Conservation (phyloP, 1,139 yeast species). For the Sugiyamaella pinicola region DNA sequence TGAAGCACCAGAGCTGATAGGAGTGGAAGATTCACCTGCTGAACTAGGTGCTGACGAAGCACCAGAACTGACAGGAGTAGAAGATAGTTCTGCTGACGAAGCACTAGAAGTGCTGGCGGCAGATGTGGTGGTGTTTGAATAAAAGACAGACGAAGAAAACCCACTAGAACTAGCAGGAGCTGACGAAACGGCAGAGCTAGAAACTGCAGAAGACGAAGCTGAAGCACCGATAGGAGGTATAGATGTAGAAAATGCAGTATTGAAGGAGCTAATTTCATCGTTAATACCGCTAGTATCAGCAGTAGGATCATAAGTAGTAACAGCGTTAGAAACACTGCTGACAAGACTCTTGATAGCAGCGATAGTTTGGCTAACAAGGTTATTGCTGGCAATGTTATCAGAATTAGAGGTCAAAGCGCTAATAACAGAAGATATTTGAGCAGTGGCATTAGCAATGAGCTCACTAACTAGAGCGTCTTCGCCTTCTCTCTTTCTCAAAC, state of each 20-base stretch:
- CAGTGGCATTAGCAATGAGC: conserved; percentile 15
- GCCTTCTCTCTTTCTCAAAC: conserved; percentile 15
- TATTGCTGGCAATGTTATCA: conserved; percentile 1
- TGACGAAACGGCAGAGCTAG: conserved; percentile 11
- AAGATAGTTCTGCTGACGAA: conserved; percentile 6
- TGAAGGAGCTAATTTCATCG: conserved; percentile 17
- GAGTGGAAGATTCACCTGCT: not conserved
- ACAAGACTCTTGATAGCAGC: conserved; percentile 3
- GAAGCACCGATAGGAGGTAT: conserved; percentile 13
- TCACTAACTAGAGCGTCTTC: conserved; percentile 1
- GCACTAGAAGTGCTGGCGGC: conserved; percentile 9
- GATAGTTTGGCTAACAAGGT: conserved; percentile 2
- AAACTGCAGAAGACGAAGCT: conserved; percentile 12
- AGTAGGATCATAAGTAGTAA: conserved; percentile 13
- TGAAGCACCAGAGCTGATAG: not conserved
- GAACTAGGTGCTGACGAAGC: not conserved
- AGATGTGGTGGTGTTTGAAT: conserved; percentile 4
- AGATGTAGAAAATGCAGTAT: conserved; percentile 8
- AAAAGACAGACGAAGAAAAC: conserved; percentile 4
- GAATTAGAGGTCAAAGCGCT: conserved; percentile 1
- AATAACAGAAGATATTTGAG: conserved; percentile 1
- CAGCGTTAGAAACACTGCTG: conserved; percentile 2
- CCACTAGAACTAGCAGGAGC: not conserved
- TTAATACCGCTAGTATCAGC: conserved; percentile 16
- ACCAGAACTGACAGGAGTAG: conserved; percentile 8